Conservation (phyloP, 805 yeast genomes). For the Scheffersomyces amazonensis region DNA sequence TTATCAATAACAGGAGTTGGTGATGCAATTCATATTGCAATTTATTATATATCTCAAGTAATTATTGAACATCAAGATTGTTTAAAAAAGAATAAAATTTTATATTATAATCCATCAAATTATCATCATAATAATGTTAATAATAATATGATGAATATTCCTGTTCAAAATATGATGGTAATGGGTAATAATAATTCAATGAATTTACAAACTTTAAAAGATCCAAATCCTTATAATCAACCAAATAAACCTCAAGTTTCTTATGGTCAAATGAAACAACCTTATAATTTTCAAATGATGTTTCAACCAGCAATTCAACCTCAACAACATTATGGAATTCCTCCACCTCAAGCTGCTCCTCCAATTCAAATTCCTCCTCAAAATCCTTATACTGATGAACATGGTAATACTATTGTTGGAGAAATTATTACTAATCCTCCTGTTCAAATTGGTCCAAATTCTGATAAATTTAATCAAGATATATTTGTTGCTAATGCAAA, state of each 20-base stretch:
- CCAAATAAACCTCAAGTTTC: slow-evolving; percentile 1
- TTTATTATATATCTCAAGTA: slow-evolving; percentile 69
- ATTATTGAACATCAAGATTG: slow-evolving; percentile 56
- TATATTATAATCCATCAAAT: slow-evolving; percentile 59
- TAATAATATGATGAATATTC: slow-evolving; percentile 12
- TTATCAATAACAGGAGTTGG: slow-evolving; percentile 74
- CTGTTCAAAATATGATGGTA: slow-evolving; percentile 14
- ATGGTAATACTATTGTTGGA: slow-evolving; percentile 41
- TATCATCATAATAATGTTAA: slow-evolving; percentile 20
- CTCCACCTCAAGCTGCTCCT: slow-evolving; percentile 7
- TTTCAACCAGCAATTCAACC: slow-evolving; percentile 38
- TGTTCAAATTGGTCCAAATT: slow-evolving; percentile 23
- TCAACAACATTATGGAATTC: slow-evolving; percentile 18
- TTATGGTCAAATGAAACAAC: slow-evolving; percentile 12
- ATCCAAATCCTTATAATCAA: slow-evolving; percentile 6
- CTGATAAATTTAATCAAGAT: slow-evolving; percentile 63
- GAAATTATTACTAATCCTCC: slow-evolving; percentile 42
- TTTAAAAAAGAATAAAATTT: slow-evolving; percentile 50
- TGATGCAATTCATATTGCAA: slow-evolving; percentile 83
- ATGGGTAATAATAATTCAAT: slow-evolving; percentile 16
- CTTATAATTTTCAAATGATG: slow-evolving; percentile 39
- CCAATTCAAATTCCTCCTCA: slow-evolving; percentile 28
- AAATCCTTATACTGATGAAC: slow-evolving; percentile 39
- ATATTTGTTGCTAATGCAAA: slow-evolving; percentile 71
- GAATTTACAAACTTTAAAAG: slow-evolving; percentile 17